These are phyloP conservation scores for Prinsepia uniflora DNA, from an alignment of 306 rosid species.

Conservation along the genomic window DNA sequence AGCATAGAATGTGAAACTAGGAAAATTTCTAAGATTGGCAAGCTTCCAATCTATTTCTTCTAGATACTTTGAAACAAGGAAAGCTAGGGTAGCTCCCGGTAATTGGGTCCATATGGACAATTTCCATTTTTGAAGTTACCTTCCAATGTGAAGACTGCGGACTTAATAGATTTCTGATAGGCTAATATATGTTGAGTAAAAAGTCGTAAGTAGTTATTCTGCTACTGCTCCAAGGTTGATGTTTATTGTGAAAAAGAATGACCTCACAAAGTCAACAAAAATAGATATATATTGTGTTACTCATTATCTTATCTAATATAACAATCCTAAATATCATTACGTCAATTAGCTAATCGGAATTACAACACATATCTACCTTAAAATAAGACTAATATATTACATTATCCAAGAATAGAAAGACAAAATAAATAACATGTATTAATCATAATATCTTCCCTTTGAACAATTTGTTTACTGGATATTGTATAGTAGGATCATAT, in stretches of 20 bases:
- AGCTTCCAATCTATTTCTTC: not conserved
- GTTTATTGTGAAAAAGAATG: not conserved
- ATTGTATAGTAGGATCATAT: not conserved
- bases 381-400: not conserved
- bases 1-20: not conserved
- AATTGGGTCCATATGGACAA: not conserved
- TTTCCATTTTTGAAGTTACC: not conserved
- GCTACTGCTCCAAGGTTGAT: not conserved
- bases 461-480: not conserved
- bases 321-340: not conserved
- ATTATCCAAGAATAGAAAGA: not conserved
- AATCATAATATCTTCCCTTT: not conserved
- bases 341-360: not conserved
- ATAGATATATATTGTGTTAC: too few relatives aligned
- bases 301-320: not conserved
- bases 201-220: not conserved
- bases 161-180: not conserved
- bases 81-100: not conserved
- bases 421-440: not conserved
- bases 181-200: not conserved
- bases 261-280: too few relatives aligned
- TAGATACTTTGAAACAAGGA: not conserved
- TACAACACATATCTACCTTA: not conserved
- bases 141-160: not conserved
- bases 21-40: not conserved